Percentiles rank a stretch among this genome's conserved stretches.
Conservation (phyloP, 768 basidiomycete species). For the Macrolepiota dolichaula region DNA sequence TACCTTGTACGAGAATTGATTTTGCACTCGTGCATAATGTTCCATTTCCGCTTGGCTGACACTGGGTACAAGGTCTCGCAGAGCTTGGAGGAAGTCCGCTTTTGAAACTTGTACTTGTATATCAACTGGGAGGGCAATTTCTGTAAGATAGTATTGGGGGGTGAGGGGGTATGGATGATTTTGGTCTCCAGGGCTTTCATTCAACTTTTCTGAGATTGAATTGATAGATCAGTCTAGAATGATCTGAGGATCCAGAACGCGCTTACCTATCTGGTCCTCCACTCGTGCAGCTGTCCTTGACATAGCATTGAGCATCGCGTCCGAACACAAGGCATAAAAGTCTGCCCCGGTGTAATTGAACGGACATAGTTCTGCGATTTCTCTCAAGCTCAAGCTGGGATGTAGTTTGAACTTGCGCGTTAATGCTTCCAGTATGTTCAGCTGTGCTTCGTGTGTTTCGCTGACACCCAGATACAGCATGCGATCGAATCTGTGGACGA, state of each 20-base stretch:
- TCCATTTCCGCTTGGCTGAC: conserved; percentile 84
- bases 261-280: conserved; percentile 67
- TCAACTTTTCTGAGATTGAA: conserved; percentile 38
- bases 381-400: conserved; percentile 55
- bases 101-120: conserved; percentile 70
- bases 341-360: conserved; percentile 98
- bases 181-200: conserved; percentile 37
- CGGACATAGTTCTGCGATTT: conserved; percentile 71
- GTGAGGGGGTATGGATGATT: conserved; percentile 67
- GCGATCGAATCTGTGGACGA: conserved; percentile 79
- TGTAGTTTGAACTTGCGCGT: conserved; percentile 90
- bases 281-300: conserved; percentile 78
- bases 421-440: conserved; percentile 83
- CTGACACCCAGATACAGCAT: conserved; percentile 96
- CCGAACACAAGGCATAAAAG: conserved; percentile 95
- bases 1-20: conserved; percentile 50
- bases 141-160: conserved; percentile 83
- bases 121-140: conserved; percentile 69
- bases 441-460: conserved; percentile 79
- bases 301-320: conserved; percentile 96
- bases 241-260: not conserved
- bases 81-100: conserved; percentile 74
- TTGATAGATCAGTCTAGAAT: not conserved
- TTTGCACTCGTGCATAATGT: conserved; percentile 74
- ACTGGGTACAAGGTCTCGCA: conserved; percentile 71